Base-by-base conservation (phyloP, 2,329 filamentous ascomycete genomes). In the Monosporascus sp. region DNA sequence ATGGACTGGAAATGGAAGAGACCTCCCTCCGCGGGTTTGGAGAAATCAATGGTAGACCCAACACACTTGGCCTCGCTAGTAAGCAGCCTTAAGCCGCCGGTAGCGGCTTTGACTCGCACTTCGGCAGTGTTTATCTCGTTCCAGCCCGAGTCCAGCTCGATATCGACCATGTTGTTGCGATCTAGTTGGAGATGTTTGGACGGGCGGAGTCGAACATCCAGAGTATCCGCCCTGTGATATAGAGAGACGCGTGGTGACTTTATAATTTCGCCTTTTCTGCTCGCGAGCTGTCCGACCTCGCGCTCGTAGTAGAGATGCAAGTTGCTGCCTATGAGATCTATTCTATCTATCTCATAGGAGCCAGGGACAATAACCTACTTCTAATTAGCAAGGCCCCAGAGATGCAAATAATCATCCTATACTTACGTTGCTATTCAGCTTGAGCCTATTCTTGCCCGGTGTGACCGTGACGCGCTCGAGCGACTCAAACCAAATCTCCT, bases 141-240 rank as follows among this genome's bases (percentile, higher is more conserved):
- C 80, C 87, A 88, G 1, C 91, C 92, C 11, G 86, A 85, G 11
- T 75, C 75, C 14, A 96, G 71, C 49, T 85, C 78, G 20, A 99
- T 74, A 54, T 96, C 89, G 0, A 97, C 76, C 1, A 83, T 85
- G 53, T 89, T 89, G 62, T 86, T 85, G 60, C 86, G 86, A 66
- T 95, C 90, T 5, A 99, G 82, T 57, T 93, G 85, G 24, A 95
- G 86, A 45, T 85, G 76, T 56, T 82, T 87, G 0, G 88, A 84
- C 0, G 88, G 78, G 43, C 75, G 77, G 7, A 95, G 73, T 48
- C 79, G 80, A 2, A 88, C 82, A 55, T 90, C 82, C 4, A 97
- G 81, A 0, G 88, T 82, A 46, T 84, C 77, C 1, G 80, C 70
- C 17, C 84, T 82, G 34, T 91, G 88, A 66, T 90, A 96, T 27